Conservation (phyloP, 495 filamentous ascomycete species). For the Elasticomyces elasticus region DNA sequence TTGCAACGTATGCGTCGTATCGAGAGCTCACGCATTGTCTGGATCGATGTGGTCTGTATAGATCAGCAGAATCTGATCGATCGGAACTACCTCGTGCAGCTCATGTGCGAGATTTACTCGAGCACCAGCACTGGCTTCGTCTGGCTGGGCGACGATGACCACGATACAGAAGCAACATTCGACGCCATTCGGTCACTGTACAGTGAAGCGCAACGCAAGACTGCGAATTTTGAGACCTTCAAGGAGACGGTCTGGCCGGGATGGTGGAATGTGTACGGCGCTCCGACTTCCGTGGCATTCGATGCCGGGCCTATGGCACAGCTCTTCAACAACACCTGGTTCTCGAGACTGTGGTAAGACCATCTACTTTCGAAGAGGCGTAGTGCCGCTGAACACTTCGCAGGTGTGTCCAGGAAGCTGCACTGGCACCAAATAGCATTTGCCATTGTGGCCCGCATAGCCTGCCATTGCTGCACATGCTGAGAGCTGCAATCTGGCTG, state of each 20-base stretch:
- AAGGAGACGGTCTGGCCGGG: constrained; percentile 1
- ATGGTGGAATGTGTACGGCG: background rate
- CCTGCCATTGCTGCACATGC: background rate
- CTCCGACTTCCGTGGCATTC: background rate
- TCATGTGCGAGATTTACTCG: constrained; percentile 2
- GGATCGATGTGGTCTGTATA: too few species aligned
- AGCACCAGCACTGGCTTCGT: background rate
- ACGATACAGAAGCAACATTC: background rate
- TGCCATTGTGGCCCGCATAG: background rate
- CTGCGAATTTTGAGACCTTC: background rate
- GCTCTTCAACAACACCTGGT: background rate
- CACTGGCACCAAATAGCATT: background rate
- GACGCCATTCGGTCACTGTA: background rate
- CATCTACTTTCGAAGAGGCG: background rate
- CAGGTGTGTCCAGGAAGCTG: constrained; percentile 1
- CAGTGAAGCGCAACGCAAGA: background rate
- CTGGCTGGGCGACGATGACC: background rate
- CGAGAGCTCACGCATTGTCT: too few species aligned
- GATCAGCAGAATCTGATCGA: background rate
- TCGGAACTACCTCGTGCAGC: background rate
- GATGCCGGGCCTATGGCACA: background rate
- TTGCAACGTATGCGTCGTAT: background rate
- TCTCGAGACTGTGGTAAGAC: background rate
- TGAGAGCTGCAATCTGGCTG: background rate
- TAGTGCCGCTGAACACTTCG: background rate